A percentile compares a stretch with the other conserved stretches of the same genome.
phyloP scores from a whole-genome alignment of 148 eudicot genomes.

The Spergularia marina region DNA sequence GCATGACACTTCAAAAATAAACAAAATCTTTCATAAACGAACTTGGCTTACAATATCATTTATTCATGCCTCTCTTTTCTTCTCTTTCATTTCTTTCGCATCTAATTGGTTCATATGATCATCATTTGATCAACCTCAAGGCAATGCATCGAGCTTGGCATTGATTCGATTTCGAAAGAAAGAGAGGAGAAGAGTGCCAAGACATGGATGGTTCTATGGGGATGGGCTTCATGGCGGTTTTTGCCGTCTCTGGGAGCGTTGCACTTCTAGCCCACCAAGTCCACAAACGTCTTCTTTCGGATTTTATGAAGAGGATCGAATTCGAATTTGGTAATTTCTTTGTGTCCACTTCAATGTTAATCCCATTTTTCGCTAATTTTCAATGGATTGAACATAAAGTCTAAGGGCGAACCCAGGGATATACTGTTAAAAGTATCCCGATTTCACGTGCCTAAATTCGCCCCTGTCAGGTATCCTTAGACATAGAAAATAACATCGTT shows the following conservation, averaged over 20 bases:
- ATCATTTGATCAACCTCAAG: neutral
- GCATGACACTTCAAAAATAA: no score
- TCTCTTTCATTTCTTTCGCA: slow-evolving; percentile 6
- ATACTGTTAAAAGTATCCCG: no score
- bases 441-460: no score
- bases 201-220: slow-evolving; percentile 55
- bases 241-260: slow-evolving; percentile 73
- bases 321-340: slow-evolving; percentile 46
- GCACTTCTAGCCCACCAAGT: slow-evolving; percentile 55
- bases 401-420: no score
- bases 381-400: no score
- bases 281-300: slow-evolving; percentile 66
- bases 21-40: no score
- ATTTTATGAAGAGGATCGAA: slow-evolving; percentile 70
- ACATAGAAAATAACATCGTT: no score
- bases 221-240: slow-evolving; percentile 59
- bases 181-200: neutral
- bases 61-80: neutral
- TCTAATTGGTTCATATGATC: neutral
- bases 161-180: neutral
- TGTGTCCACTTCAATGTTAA: no score
- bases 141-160: slow-evolving; percentile 5
- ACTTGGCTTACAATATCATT: neutral
- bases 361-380: no score
- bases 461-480: no score